A percentile compares a stretch with the other conserved stretches of the same genome.
Conservation (phyloP, 306 rosid genomes). For the Boehmeria nivea region DNA sequence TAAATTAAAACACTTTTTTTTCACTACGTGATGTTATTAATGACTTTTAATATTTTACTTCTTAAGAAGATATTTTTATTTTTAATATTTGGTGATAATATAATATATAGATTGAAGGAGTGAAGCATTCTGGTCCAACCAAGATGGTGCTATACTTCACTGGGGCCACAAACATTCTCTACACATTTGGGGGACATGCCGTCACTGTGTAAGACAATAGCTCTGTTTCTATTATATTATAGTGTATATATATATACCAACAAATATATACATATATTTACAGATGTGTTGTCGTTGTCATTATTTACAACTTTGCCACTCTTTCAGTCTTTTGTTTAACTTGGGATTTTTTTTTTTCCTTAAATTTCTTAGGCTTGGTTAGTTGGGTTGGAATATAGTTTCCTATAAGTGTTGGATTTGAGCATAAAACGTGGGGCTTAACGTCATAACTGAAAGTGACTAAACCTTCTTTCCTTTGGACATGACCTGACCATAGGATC, state of each 20-base stretch:
- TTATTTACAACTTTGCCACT: slow-evolving; percentile 17
- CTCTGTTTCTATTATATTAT: too few relatives aligned
- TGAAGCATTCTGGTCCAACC: slow-evolving; percentile 85
- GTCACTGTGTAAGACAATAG: slow-evolving; percentile 88
- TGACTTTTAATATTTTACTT: too few relatives aligned
- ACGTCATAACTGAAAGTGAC: slow-evolving; percentile 45
- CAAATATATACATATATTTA: too few relatives aligned
- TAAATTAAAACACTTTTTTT: neutral
- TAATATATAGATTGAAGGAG: slow-evolving; percentile 65
- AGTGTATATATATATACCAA: too few relatives aligned
- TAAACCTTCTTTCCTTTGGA: slow-evolving; percentile 20
- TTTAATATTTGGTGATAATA: neutral
- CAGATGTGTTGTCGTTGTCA: slow-evolving; percentile 31
- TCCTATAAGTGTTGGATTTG: too few relatives aligned
- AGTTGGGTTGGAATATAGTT: neutral
- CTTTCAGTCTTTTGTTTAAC: neutral
- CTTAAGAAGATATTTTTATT: too few relatives aligned
- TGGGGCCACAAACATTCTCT: slow-evolving; percentile 99
- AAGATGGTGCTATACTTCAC: slow-evolving; percentile 90
- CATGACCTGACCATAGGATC: slow-evolving; percentile 41
- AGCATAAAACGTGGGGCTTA: too few relatives aligned
- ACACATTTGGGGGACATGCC: slow-evolving; percentile 99
- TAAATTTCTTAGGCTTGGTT: neutral
- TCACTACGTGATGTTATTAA: too few relatives aligned
- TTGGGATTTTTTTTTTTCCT: neutral